Base-by-base conservation (phyloP, 495 filamentous ascomycete genomes). In the Aspergillus egyptiacus region DNA sequence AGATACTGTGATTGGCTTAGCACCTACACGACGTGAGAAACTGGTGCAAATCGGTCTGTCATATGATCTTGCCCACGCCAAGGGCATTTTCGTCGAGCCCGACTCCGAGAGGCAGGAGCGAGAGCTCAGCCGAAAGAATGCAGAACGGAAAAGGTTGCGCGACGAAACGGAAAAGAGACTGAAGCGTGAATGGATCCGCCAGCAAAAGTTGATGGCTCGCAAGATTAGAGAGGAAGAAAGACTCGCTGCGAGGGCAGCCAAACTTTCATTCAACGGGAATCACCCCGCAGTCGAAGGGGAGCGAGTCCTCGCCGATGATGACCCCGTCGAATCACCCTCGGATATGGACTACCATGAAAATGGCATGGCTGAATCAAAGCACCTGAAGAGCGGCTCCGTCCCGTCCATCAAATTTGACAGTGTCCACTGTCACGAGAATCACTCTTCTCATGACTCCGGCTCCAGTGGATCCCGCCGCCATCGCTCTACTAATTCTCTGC, bases 51-150 rank as follows among this genome's bases (percentile, higher is more conserved):
- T 91, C 17, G 90, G 87, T 3, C 75, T 85, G 22, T 82, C 84
- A 4, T 94, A 95, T 48, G 91, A 96, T 58, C 66, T 91, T 8
- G 88, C 90, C 3, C 87, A 94, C 58, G 83, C 81, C 28, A 91
- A 90, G 62, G 85, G 83, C 14, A 75, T 83, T 17, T 70, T 84
- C 18, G 63, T 72, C 23, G 83, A 89, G 54, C 81, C 80, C 5
- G 70, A 82, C n/a, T 70, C 76, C 45, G 84, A 89, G 57, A 83
- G 81, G 62, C 56, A 64, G 22, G 58, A 51, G 34, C 64, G 65
- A 5, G 67, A 75, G 27, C 55, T 70, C 40, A 64, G 65, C 44
- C 69, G 71, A 31, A 73, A 72, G 50, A 74, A 69, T 1, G 64
- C 56, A 0, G 69, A 72, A 36, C 62, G 68, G 24, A 63, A 58